A percentile compares a stretch with the other conserved stretches of the same genome.
Conservation (phyloP, 2,329 filamentous ascomycete genomes). For the Plenodomus biglobosus region DNA sequence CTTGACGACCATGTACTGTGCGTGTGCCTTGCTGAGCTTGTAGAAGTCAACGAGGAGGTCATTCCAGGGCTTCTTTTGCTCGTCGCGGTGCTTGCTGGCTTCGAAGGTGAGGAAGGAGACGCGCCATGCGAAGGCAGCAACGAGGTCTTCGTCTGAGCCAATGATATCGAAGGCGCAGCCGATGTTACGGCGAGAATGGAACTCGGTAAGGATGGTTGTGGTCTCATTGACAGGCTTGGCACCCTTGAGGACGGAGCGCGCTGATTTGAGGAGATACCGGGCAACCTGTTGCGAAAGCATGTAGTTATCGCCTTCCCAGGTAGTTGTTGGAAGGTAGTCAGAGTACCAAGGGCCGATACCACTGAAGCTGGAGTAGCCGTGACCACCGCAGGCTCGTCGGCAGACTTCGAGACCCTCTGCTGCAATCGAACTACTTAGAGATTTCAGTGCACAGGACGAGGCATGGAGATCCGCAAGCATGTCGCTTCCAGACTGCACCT, state of each 20-base stretch:
- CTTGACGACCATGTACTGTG: slow-evolving; percentile 76
- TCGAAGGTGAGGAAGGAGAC: slow-evolving; percentile 74
- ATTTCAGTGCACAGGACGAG: slow-evolving; percentile 75
- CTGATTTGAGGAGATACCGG: slow-evolving; percentile 74
- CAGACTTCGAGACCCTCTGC: slow-evolving; percentile 75
- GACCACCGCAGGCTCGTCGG: slow-evolving; percentile 73
- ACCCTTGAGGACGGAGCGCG: slow-evolving; percentile 67
- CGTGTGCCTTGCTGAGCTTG: slow-evolving; percentile 72
- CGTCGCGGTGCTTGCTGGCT: slow-evolving; percentile 71
- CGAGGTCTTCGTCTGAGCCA: slow-evolving; percentile 68
- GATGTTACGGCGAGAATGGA: slow-evolving; percentile 66
- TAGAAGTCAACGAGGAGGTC: slow-evolving; percentile 76
- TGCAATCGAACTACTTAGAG: slow-evolving; percentile 69
- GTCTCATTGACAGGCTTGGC: slow-evolving; percentile 69
- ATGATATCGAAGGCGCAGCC: slow-evolving; percentile 75
- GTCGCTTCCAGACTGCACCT: slow-evolving; percentile 66
- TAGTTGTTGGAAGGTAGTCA: slow-evolving; percentile 71
- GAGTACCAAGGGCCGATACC: slow-evolving; percentile 76
- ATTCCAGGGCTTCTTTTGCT: slow-evolving; percentile 75
- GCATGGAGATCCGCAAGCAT: slow-evolving; percentile 74
- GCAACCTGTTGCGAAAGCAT: slow-evolving; percentile 81
- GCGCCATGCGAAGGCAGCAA: slow-evolving; percentile 74
- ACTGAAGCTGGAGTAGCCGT: slow-evolving; percentile 73
- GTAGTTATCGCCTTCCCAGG: slow-evolving; percentile 80
- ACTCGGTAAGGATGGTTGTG: slow-evolving; percentile 64